phyloP scores from a whole-genome alignment of 2,329 filamentous ascomycete species.

The Cercospora zeina region DNA sequence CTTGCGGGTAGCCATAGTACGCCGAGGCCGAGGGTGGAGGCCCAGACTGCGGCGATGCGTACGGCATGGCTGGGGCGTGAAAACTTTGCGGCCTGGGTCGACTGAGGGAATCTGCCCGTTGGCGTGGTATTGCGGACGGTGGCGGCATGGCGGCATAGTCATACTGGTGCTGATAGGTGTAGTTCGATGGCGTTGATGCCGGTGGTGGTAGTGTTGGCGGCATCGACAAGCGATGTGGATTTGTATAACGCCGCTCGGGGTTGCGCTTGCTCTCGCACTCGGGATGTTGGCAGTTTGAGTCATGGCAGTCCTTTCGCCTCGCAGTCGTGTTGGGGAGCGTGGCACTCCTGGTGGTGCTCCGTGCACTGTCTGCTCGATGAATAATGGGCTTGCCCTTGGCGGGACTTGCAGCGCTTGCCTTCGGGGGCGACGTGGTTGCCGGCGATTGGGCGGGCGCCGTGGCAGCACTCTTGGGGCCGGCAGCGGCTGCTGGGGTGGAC shows the following conservation, averaged over 20 bases:
- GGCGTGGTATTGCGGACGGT: conserved; percentile 22
- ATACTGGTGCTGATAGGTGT: conserved; percentile 28
- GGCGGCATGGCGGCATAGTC: conserved; percentile 28
- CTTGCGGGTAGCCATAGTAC: conserved; percentile 26
- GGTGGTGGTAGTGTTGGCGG: not conserved
- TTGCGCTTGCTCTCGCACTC: conserved; percentile 34
- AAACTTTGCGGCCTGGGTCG: conserved; percentile 32
- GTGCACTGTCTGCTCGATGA: conserved; percentile 38
- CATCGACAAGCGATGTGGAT: conserved; percentile 20
- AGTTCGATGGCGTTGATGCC: conserved; percentile 8
- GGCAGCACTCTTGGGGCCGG: conserved; percentile 15
- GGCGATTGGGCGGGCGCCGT: conserved; percentile 16
- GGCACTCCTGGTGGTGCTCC: conserved; percentile 48
- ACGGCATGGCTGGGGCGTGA: conserved; percentile 23
- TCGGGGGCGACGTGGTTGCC: conserved; percentile 9
- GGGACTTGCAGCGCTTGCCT: conserved; percentile 19
- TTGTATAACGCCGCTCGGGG: conserved; percentile 32
- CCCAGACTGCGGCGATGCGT: conserved; percentile 23
- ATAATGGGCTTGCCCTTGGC: conserved; percentile 31
- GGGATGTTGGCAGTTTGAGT: conserved; percentile 48
- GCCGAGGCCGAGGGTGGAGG: conserved; percentile 36
- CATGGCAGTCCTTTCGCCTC: conserved; percentile 42
- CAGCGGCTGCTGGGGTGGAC: conserved; percentile 40
- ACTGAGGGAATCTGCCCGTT: conserved; percentile 23
- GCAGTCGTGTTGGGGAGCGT: conserved; percentile 15